These are phyloP conservation scores for Straminergon stramineum DNA, from an alignment of 225 moss, liverwort and hornwort species.

Conservation along the genomic window DNA sequence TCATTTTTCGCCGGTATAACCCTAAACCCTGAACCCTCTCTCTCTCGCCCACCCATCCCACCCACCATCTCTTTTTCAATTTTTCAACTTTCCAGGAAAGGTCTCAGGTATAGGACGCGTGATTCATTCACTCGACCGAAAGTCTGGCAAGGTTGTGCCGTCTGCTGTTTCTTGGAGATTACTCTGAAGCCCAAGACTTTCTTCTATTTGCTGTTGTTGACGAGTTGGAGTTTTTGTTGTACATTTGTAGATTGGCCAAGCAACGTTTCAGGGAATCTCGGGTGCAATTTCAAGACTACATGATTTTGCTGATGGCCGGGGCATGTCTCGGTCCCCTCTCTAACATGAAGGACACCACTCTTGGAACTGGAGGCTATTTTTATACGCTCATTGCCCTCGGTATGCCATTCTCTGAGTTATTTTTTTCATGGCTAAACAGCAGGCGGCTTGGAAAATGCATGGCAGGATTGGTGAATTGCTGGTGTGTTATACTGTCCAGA, in stretches of 20 bases:
- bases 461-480: not conserved
- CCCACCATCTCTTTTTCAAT: not conserved
- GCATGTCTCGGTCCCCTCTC: conserved; percentile 65
- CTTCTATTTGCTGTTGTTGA: not conserved
- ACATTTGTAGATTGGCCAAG: conserved; percentile 46
- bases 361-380: conserved; percentile 58
- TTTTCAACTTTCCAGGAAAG: not conserved
- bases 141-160: not conserved
- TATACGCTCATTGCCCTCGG: conserved; percentile 79
- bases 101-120: not conserved
- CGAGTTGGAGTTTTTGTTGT: not conserved
- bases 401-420: not conserved
- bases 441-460: not conserved
- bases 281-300: conserved; percentile 69
- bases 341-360: conserved; percentile 43
- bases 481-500: not conserved
- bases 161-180: not conserved
- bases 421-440: not conserved
- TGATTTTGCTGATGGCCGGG: conserved; percentile 84
- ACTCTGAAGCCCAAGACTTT: not conserved
- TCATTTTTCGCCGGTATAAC: conserved; percentile 52
- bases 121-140: not conserved
- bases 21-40: not conserved
- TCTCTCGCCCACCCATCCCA: not conserved
- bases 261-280: conserved; percentile 81